A percentile compares a stretch with the other conserved stretches of the same genome.
Evolutionary conservation across 2,329 filamentous ascomycete genomes (phyloP).

Genomic region (Alternaria arbusti): DNA sequence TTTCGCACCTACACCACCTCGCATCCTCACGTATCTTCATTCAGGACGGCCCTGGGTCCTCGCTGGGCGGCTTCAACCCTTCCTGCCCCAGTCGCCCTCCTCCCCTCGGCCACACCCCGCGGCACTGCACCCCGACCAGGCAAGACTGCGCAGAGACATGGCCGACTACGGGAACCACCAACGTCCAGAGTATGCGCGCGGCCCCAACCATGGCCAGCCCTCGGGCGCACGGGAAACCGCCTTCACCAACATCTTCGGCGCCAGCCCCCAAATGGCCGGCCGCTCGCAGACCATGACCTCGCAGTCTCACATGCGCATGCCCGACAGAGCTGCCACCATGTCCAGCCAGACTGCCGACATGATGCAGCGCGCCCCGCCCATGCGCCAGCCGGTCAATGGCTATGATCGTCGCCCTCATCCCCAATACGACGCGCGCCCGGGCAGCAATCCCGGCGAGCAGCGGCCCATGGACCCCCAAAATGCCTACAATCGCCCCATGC

Average conservation of each 20-base stretch:
- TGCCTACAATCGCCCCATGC: conserved; percentile 39
- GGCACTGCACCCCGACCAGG: conserved; percentile 18
- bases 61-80: conserved; percentile 12
- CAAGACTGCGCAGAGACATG: conserved; percentile 51
- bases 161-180: conserved; percentile 70
- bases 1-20: conserved; percentile 8
- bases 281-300: conserved; percentile 96
- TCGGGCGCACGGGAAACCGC: conserved; percentile 84
- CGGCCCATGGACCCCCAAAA: conserved; percentile 36
- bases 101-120: conserved; percentile 5
- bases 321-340: conserved; percentile 78
- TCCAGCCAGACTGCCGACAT: conserved; percentile 53
- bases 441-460: conserved; percentile 33
- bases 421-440: conserved; percentile 36
- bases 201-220: conserved; percentile 59
- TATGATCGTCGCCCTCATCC: conserved; percentile 46
- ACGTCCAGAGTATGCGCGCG: conserved; percentile 64
- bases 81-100: conserved; percentile 6
- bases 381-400: conserved; percentile 57
- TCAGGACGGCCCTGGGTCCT: not conserved
- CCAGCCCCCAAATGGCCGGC: conserved; percentile 74
- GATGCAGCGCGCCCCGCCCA: conserved; percentile 70
- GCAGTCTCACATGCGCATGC: conserved; percentile 66
- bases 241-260: conserved; percentile 95
- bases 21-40: not conserved